Evolutionary conservation across 306 rosid species (phyloP), one percentile per base, ranked within the genome.

Genomic region (Mimosa pudica): DNA sequence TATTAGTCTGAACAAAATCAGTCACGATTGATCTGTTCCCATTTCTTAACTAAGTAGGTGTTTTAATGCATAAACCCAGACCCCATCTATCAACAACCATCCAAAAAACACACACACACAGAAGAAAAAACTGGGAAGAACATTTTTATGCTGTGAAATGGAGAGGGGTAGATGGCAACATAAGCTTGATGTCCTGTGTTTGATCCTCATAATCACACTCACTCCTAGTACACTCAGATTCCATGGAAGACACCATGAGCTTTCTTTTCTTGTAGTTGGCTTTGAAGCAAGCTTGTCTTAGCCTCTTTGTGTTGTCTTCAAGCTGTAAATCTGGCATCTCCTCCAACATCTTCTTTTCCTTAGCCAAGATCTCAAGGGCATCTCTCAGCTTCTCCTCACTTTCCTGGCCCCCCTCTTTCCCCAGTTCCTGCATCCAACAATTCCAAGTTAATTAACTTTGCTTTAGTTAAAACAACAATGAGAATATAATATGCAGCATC

Each of bases 271-370:
- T 95, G 82, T 95, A 93, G 20, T 93, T 95, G 1, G 96, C 94
- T 81, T 95, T 95, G 32, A 95, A 95, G 42, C 99, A 93, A 0
- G 94, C 97, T 49, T 95, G 99, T 30, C 99, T 88, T 17, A 93
- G 91, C 74, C 91, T 84, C 74, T 91, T 95, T 2, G 98, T 95
- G 17, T 75, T 69, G 33, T 83, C 86, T 41, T 88, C 90, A 0
- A 95, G 84, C 16, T 93, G 84, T 77, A 87, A 64, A 75, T 95
- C 98, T 0, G 98, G 99, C 72, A 80, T 77, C 61, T 91, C 97
- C 81, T 93, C 98, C 87, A 95, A 30, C 20, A 89, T 8, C 76
- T 78, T 90, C 98, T 77, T 93, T 30, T 95, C 99, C 77, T 69
- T 85, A 79, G 92, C 96, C 77, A 95, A 82, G 35, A 87, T 73